Base-by-base conservation (phyloP, 306 rosid species). In the Heteromeles arbutifolia region DNA sequence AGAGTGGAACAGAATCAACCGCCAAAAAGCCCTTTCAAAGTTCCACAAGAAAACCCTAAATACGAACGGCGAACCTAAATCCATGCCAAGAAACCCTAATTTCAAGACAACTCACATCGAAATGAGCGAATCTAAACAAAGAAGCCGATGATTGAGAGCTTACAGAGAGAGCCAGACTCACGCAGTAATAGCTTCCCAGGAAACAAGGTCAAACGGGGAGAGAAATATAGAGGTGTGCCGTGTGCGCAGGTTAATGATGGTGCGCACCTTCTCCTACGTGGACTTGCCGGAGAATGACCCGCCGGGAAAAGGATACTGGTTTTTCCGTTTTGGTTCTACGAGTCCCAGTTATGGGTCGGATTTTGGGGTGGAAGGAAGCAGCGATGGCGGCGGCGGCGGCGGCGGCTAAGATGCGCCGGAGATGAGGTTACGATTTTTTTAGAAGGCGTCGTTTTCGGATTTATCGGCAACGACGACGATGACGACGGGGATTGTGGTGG, bases 21-120 rank as follows among this genome's bases (percentile, higher is more conserved):
- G 80, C 92, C 85, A 88, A 94, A 94, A 88, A 48, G 86, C 96
- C 87, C 87, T 29, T 22, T 53, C 74, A 70, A 82, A 77, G 89
- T 74, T 44, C 57, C 57, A 72, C 41, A 78, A 79, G 64, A 78
- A 81, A 85, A 85, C 82, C 85, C 84, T 77, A 79, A 72, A 80
- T 48, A 74, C 64, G 65, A 29, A 80, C 75, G 73, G 34, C 26
- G 11, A 74, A 82, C 82, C 82, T 59, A 86, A 92, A 90, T 90
- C 90, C 57, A 68, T 43, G 82, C 75, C 82, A 81, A 24, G 57
- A 86, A 85, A 79, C 83, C 84, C 82, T 54, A 77, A 82, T 83
- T 84, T 59, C 76, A 65, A 13, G 72, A 11, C 81, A 54, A 78
- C 84, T 77, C 66, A 80, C 84, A 72, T 69, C 53, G 54, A 77